These are phyloP conservation scores for Galerina marginata DNA, from an alignment of 768 basidiomycete genomes.

Conservation along the genomic window DNA sequence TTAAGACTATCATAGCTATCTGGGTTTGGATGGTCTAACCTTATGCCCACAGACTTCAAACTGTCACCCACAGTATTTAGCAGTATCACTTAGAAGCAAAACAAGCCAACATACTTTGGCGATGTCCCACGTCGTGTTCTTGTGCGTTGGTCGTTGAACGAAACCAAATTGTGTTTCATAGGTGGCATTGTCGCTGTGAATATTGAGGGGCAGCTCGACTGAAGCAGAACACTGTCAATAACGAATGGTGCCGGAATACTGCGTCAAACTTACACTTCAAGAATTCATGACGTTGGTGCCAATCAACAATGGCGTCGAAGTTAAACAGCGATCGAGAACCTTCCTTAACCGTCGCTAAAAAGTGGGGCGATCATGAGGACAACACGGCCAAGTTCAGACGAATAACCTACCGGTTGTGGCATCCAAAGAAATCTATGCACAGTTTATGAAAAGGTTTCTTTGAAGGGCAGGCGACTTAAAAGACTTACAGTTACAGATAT, in stretches of 20 bases:
- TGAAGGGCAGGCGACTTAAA: not conserved
- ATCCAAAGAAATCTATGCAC: constrained; percentile 79
- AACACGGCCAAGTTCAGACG: not conserved
- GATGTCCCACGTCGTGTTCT: constrained; percentile 90
- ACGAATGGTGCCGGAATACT: not conserved
- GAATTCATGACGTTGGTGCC: constrained; percentile 90
- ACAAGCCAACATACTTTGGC: constrained; percentile 58
- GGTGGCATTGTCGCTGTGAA: constrained; percentile 82
- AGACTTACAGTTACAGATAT: constrained; percentile 71
- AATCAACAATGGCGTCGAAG: constrained; percentile 86
- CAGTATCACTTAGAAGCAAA: not conserved
- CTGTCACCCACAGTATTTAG: constrained; percentile 25
- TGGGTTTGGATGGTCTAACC: constrained; percentile 39
- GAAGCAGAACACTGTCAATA: not conserved
- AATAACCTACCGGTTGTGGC: constrained; percentile 63
- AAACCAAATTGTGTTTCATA: constrained; percentile 96
- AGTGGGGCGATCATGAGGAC: constrained; percentile 1
- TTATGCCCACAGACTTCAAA: constrained; percentile 99
- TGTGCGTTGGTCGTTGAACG: constrained; percentile 89
- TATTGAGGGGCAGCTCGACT: constrained; percentile 91
- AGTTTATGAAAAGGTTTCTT: not conserved
- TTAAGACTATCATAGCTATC: not conserved
- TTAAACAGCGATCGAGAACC: constrained; percentile 79
- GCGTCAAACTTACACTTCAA: constrained; percentile 72
- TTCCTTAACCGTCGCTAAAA: constrained; percentile 57